Evolutionary conservation across 371 early-diverging fungal species (phyloP).

Genomic region (Nematocida sp.): DNA sequence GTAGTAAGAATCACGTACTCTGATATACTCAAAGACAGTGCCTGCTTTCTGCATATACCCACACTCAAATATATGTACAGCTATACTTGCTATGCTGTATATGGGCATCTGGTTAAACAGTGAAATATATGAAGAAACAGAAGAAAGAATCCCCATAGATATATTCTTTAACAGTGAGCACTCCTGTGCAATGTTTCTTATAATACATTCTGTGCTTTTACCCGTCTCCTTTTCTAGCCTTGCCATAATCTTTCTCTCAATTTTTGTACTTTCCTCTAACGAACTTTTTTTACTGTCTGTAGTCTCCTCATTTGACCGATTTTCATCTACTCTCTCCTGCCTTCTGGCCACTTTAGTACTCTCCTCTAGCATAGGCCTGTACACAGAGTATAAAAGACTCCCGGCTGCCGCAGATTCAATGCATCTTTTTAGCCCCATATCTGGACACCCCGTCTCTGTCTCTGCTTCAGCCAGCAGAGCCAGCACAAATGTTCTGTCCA

Average conservation of each 20-base stretch:
- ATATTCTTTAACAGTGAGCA: slow-evolving; percentile 14
- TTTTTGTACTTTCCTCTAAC: not conserved
- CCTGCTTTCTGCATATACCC: slow-evolving; percentile 43
- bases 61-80: slow-evolving; percentile 33
- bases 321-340: slow-evolving; percentile 31
- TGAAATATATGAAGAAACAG: not conserved
- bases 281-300: not conserved
- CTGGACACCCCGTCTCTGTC: slow-evolving; percentile 46
- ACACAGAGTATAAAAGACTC: slow-evolving; percentile 23
- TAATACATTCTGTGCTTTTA: not conserved
- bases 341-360: not conserved
- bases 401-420: not conserved
- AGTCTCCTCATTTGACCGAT: not conserved
- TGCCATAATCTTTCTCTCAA: not conserved
- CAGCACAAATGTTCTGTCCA: slow-evolving; percentile 61
- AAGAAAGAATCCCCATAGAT: not conserved
- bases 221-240: not conserved
- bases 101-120: slow-evolving; percentile 9
- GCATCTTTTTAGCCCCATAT: slow-evolving; percentile 48
- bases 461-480: slow-evolving; percentile 61
- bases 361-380: slow-evolving; percentile 37
- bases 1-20: slow-evolving; percentile 62
- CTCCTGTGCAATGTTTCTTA: slow-evolving; percentile 8
- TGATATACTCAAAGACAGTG: slow-evolving; percentile 60
- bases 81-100: slow-evolving; percentile 15